Evolutionary conservation across 2,329 filamentous ascomycete species (phyloP).

Genomic region (Furcasterigmium furcatum): DNA sequence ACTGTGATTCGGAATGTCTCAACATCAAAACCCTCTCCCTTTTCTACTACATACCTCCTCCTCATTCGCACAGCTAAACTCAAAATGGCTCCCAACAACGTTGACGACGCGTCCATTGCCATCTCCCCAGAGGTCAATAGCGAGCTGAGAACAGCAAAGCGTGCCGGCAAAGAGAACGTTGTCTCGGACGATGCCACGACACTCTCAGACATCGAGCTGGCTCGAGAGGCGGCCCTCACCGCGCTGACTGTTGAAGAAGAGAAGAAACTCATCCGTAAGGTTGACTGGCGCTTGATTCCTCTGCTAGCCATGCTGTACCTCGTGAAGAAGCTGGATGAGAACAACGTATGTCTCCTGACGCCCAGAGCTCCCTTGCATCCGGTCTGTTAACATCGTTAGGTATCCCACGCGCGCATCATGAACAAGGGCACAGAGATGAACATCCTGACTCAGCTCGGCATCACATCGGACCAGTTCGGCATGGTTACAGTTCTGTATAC

Average conservation of each 20-base stretch:
- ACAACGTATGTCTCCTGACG: slow-evolving; percentile 19
- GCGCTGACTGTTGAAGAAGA: slow-evolving; percentile 13
- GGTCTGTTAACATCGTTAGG: background rate
- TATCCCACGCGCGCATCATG: slow-evolving; percentile 29
- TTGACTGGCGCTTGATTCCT: slow-evolving; percentile 20
- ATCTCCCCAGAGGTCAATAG: background rate
- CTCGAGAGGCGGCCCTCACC: background rate
- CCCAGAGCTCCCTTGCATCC: background rate
- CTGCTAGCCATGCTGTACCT: slow-evolving; percentile 33
- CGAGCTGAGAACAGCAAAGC: background rate
- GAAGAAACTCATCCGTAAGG: slow-evolving; percentile 16
- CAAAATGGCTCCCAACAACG: background rate
- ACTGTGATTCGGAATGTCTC: no score
- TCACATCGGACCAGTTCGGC: slow-evolving; percentile 36
- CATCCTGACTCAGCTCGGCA: slow-evolving; percentile 34
- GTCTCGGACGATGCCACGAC: background rate
- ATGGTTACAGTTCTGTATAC: slow-evolving; percentile 35
- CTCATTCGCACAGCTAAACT: no score
- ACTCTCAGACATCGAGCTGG: background rate
- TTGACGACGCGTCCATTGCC: background rate
- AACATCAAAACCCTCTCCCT: no score
- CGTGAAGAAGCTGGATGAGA: slow-evolving; percentile 33
- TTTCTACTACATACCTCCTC: no score
- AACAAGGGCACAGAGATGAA: slow-evolving; percentile 33
- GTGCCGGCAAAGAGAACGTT: background rate